Evolutionary conservation across 805 yeast genomes (phyloP).

Genomic region (Priceomyces carsonii): DNA sequence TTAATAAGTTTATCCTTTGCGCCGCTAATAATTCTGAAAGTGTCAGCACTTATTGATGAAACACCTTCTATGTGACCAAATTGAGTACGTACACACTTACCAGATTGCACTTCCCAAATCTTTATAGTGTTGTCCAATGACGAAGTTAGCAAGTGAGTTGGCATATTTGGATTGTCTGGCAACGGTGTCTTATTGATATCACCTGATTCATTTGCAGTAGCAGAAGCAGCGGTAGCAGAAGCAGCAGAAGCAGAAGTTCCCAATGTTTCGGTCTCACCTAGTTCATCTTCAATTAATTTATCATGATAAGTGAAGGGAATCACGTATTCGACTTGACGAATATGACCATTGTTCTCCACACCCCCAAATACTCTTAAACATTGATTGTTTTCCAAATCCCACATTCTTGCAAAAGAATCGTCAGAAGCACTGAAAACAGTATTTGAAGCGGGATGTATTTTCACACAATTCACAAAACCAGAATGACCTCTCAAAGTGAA

Average conservation of each 20-base stretch:
- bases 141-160: constrained; percentile 83
- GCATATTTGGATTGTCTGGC: constrained; percentile 43
- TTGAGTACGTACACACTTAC: constrained; percentile 88
- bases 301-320: constrained; percentile 80
- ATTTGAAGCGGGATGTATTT: constrained; percentile 75
- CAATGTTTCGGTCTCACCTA: constrained; percentile 34
- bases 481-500: constrained; percentile 91
- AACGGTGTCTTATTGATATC: constrained; percentile 16
- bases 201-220: constrained; percentile 11
- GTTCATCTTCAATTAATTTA: constrained; percentile 46
- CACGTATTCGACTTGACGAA: constrained; percentile 92
- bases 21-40: constrained; percentile 90
- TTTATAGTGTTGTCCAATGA: constrained; percentile 92
- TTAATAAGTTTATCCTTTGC: constrained; percentile 89
- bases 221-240: constrained; percentile 1
- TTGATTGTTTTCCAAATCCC: constrained; percentile 83
- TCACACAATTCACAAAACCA: constrained; percentile 89
- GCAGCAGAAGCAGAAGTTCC: constrained; percentile 7
- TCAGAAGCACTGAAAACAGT: constrained; percentile 87
- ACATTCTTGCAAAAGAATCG: constrained; percentile 89
- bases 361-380: constrained; percentile 83
- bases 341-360: constrained; percentile 73
- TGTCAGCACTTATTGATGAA: constrained; percentile 96
- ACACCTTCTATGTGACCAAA: constrained; percentile 99
- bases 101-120: constrained; percentile 85